Conservation (phyloP, 1,139 yeast species). For the Scheffersomyces lignicola region DNA sequence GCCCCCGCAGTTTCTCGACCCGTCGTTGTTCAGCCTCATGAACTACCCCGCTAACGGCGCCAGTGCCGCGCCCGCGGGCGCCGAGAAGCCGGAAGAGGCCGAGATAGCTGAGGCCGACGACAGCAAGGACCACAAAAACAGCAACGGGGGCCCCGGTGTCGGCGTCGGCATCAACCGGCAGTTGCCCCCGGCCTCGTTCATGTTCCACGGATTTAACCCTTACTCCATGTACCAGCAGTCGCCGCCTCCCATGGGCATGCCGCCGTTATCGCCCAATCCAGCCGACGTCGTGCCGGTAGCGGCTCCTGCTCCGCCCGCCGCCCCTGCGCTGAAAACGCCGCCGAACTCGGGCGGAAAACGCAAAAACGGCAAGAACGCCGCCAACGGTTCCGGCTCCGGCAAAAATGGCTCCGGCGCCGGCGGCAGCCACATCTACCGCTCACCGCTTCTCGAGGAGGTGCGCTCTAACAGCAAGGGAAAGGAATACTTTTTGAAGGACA, state of each 20-base stretch:
- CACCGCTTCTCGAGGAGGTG: conserved; percentile 85
- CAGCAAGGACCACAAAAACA: conserved; percentile 22
- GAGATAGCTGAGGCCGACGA: conserved; percentile 9
- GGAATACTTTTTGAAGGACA: conserved; percentile 65
- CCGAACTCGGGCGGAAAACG: conserved; percentile 1
- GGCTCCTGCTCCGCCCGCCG: conserved; percentile 7
- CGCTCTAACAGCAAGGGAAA: conserved; percentile 66
- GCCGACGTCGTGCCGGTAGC: conserved; percentile 1
- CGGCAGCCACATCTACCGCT: conserved; percentile 57
- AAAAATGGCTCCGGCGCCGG: conserved; percentile 15
- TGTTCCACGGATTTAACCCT: conserved; percentile 53
- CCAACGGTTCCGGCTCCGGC: conserved; percentile 1
- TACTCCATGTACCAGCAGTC: conserved; percentile 43
- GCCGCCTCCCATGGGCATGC: conserved; percentile 24
- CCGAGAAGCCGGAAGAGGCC: conserved; percentile 5
- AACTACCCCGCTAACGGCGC: conserved; percentile 15
- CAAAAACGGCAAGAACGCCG: conserved; percentile 3
- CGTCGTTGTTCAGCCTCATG: conserved; percentile 34
- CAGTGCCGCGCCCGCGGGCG: conserved; percentile 9
- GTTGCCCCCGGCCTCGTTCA: conserved; percentile 32
- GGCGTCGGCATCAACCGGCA: conserved; percentile 43
- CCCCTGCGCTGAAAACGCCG: conserved; percentile 5
- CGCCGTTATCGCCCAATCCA: conserved; percentile 12
- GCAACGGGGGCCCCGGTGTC: conserved; percentile 24
- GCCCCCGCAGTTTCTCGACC: conserved; percentile 41